Percentiles rank a stretch among this genome's conserved stretches.
These are phyloP conservation scores for Aspergillus caelatus DNA, from an alignment of 2,329 filamentous ascomycete genomes.

Conservation along the genomic window DNA sequence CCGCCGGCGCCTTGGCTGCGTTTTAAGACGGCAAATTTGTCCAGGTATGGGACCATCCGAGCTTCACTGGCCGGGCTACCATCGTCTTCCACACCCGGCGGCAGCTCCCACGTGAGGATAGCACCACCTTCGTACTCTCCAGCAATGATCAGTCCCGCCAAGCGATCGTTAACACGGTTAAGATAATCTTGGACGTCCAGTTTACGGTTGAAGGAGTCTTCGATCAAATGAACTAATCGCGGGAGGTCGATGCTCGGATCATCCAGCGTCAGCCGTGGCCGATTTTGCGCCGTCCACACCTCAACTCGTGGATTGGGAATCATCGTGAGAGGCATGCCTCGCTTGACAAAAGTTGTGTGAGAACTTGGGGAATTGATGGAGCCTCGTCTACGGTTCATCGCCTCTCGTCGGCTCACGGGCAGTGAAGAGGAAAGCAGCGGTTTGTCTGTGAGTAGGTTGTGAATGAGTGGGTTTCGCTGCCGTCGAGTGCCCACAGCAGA, in stretches of 20 bases:
- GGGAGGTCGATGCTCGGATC: conserved; percentile 82
- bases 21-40: conserved; percentile 94
- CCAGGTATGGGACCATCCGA: conserved; percentile 85
- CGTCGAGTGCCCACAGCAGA: conserved; percentile 59
- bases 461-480: conserved; percentile 82
- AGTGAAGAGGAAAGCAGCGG: conserved; percentile 90
- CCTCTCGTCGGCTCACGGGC: conserved; percentile 66
- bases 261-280: conserved; percentile 68
- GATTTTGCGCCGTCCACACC: conserved; percentile 69
- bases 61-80: conserved; percentile 55
- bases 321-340: conserved; percentile 85
- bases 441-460: conserved; percentile 95
- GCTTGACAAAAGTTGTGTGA: conserved; percentile 82
- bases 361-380: conserved; percentile 44
- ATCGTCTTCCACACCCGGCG: conserved; percentile 61
- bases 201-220: conserved; percentile 87
- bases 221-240: conserved; percentile 81
- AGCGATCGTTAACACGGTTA: conserved; percentile 72
- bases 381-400: conserved; percentile 32
- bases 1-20: conserved; percentile 86
- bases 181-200: conserved; percentile 85
- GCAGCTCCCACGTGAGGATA: conserved; percentile 90
- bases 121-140: conserved; percentile 96
- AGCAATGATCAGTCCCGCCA: conserved; percentile 91
- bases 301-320: conserved; percentile 69